phyloP scores from a whole-genome alignment of 257 asterid genomes.

The Penstemon eatonii region DNA sequence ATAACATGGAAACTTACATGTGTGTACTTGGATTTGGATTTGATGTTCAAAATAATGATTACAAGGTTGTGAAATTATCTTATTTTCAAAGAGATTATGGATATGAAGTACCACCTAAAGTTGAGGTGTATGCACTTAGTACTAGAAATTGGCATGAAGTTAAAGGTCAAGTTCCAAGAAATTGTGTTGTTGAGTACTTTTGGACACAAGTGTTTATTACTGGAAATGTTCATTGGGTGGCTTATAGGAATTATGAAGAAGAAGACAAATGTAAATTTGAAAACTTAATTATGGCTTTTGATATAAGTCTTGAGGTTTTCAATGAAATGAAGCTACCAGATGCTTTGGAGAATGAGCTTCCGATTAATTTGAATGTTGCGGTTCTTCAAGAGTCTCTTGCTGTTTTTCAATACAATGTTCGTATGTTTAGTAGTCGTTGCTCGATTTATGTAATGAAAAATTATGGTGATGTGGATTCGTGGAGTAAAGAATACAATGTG shows the following conservation, averaged over 20 bases:
- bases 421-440: background rate
- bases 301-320: slow-evolving; percentile 35
- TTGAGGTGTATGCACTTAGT: slow-evolving; percentile 34
- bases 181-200: slow-evolving; percentile 26
- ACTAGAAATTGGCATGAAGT: slow-evolving; percentile 30
- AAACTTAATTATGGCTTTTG: slow-evolving; percentile 26
- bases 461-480: slow-evolving; percentile 18
- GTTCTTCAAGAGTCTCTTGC: slow-evolving; percentile 11
- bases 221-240: slow-evolving; percentile 43
- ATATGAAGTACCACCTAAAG: slow-evolving; percentile 29
- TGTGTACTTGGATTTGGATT: slow-evolving; percentile 36
- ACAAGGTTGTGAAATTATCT: slow-evolving; percentile 38
- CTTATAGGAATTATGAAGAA: slow-evolving; percentile 22
- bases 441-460: slow-evolving; percentile 29
- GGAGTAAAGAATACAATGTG: slow-evolving; percentile 23
- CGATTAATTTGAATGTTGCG: slow-evolving; percentile 19
- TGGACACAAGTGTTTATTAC: slow-evolving; percentile 32
- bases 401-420: background rate
- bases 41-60: slow-evolving; percentile 30
- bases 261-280: background rate
- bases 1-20: slow-evolving; percentile 9
- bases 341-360: slow-evolving; percentile 10
- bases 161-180: slow-evolving; percentile 18
- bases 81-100: slow-evolving; percentile 23
- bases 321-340: slow-evolving; percentile 35